Conservation (phyloP, 192 early-diverging fungal genomes). For the Coemansia sp. region DNA sequence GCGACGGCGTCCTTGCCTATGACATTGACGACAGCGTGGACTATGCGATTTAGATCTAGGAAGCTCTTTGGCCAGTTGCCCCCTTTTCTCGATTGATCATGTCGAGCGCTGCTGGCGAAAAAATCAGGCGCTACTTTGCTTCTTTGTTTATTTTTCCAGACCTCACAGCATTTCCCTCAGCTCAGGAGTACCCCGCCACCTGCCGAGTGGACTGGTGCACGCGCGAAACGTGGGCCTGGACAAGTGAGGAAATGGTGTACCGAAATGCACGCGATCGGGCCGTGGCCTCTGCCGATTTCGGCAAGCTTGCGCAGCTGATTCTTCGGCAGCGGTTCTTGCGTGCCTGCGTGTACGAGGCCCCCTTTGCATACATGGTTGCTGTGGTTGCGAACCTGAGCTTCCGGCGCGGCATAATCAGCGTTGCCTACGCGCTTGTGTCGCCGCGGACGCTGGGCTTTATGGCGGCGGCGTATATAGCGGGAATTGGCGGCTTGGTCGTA, state of each 20-base stretch:
- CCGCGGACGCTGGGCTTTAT: constrained; percentile 28
- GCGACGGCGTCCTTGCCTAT: constrained; percentile 57
- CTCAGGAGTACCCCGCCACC: too few species aligned
- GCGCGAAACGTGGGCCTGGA: too few species aligned
- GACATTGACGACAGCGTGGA: constrained; percentile 24
- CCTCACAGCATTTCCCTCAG: too few species aligned
- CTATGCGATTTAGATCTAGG: constrained; percentile 15
- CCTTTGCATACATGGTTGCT: constrained; percentile 30
- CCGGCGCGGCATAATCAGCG: constrained; percentile 11
- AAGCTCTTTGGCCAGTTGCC: neutral
- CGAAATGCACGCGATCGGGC: constrained; percentile 30
- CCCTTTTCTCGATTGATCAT: too few species aligned
- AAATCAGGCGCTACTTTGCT: neutral
- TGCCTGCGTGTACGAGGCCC: constrained; percentile 34
- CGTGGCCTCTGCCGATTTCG: constrained; percentile 40
- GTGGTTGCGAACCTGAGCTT: constrained; percentile 28
- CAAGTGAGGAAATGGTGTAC: constrained; percentile 7
- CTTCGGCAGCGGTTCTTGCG: constrained; percentile 39
- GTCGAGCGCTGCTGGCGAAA: too few species aligned
- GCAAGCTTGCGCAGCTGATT: constrained; percentile 25
- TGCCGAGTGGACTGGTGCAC: too few species aligned
- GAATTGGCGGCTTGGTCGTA: constrained; percentile 10
- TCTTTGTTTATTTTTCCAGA: too few species aligned
- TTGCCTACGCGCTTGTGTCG: constrained; percentile 24
- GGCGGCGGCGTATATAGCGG: constrained; percentile 18